Evolutionary conservation across 176 grass and related monocot genomes (phyloP).

Genomic region (Pontederia paniculata): DNA sequence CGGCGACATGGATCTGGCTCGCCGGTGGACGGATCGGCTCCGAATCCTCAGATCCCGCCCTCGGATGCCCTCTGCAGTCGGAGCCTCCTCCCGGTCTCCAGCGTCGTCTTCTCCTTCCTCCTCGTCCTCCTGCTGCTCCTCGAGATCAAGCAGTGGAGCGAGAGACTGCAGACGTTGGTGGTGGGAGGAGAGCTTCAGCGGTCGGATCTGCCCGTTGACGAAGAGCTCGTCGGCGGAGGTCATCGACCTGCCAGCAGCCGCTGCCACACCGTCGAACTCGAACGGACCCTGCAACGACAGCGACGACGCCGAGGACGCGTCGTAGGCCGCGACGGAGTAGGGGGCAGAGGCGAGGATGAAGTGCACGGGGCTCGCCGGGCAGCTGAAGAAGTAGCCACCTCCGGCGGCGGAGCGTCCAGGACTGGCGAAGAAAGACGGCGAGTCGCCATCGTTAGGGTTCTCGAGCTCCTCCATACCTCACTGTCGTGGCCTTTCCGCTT

Average conservation of each 20-base stretch:
- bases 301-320: slow-evolving; percentile 38
- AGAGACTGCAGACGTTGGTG: slow-evolving; percentile 45
- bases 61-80: slow-evolving; percentile 2
- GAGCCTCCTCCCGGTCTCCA: not conserved
- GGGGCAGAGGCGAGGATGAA: slow-evolving; percentile 38
- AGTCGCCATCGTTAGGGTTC: slow-evolving; percentile 12
- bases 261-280: slow-evolving; percentile 19
- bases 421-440: slow-evolving; percentile 41
- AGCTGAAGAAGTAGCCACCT: slow-evolving; percentile 89
- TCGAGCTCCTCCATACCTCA: slow-evolving; percentile 14
- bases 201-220: slow-evolving; percentile 89
- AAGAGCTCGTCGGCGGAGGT: slow-evolving; percentile 94
- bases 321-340: slow-evolving; percentile 22
- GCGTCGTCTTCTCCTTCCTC: slow-evolving; percentile 27
- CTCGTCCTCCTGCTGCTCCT: slow-evolving; percentile 5
- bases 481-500: not conserved
- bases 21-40: slow-evolving; percentile 60
- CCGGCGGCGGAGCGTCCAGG: slow-evolving; percentile 30
- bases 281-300: not conserved
- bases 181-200: slow-evolving; percentile 57
- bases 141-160: slow-evolving; percentile 13
- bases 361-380: slow-evolving; percentile 92
- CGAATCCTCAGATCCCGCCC: slow-evolving; percentile 43
- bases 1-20: slow-evolving; percentile 83
- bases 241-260: slow-evolving; percentile 47